Percentiles rank a stretch among this genome's conserved stretches.
Evolutionary conservation across 83 land plant species (phyloP).

Genomic region (Picea abies): DNA sequence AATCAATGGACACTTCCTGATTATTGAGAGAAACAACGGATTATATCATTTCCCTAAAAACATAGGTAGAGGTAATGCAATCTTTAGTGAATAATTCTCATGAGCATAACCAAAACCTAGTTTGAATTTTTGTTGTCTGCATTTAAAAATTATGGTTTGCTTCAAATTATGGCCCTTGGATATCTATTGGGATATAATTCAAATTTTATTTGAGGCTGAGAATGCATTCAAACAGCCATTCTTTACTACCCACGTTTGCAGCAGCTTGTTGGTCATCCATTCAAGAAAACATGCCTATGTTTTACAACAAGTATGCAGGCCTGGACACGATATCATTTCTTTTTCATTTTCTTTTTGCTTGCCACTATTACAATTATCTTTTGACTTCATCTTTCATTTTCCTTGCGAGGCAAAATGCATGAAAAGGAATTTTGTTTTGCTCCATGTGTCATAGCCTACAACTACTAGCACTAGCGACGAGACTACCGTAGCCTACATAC

Average conservation of each 20-base stretch:
- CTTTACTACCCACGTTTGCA: conserved; percentile 7
- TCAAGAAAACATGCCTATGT: not conserved
- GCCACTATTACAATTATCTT: not conserved
- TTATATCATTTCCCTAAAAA: not conserved
- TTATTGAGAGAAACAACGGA: conserved; percentile 2
- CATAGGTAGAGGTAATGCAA: conserved; percentile 12
- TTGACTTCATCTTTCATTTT: too few relatives aligned
- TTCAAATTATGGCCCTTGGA: too few relatives aligned
- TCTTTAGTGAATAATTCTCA: conserved; percentile 1
- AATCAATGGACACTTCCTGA: not conserved
- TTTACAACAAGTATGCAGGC: not conserved
- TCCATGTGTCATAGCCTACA: too few relatives aligned
- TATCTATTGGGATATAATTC: too few relatives aligned
- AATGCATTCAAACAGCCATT: not conserved
- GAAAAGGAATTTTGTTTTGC: too few relatives aligned
- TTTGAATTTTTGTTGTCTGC: too few relatives aligned
- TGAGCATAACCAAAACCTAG: not conserved
- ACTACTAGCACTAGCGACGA: too few relatives aligned
- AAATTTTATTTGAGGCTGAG: too few relatives aligned
- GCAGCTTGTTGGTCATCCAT: not conserved
- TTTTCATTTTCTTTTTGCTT: not conserved
- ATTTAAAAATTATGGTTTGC: too few relatives aligned
- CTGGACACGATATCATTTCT: not conserved
- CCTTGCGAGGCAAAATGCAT: too few relatives aligned
- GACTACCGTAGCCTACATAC: too few relatives aligned